Base-by-base conservation (phyloP, 2,329 filamentous ascomycete genomes). In the Rutstroemia sp. region DNA sequence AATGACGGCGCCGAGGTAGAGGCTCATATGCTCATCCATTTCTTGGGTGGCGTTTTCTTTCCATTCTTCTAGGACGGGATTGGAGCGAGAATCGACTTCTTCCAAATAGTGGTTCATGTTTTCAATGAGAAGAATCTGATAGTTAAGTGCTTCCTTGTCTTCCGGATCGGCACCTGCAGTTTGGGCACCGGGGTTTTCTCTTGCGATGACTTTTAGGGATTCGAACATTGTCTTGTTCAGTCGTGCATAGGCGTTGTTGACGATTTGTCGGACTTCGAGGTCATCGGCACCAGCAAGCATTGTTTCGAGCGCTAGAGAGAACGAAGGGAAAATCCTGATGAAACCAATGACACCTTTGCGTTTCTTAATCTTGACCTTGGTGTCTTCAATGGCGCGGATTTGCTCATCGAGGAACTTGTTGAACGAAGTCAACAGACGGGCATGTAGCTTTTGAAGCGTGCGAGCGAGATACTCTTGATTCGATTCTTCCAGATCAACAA, bases 51-150 rank as follows among this genome's bases (percentile, higher is more conserved):
- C 94, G 57, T 87, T 86, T 41, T 85, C 82, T 67, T 85, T 87
- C 89, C 92, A 96, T 63, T 89, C 84, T 59, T 89, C 84, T 4
- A 97, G 79, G 0, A 95, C 83, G 7, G 87, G 80, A 60, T 94
- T 83, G 39, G 81, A 79, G 18, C 83, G 80, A 16, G 86, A 75
- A 63, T 95, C 90, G 8, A 95, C 87, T 71, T 96, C 92, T 70
- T 97, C 92, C 10, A 94, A 77, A 73, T 95, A 97, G 72, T 96
- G 91, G 69, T 96, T 95, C 91, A 96, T 96, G 71, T 99, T 99
- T 72, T 99, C 92, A 64, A 99, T 97, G 54, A 97, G 79, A 37
- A 97, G 79, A 66, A 99, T 96, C 72, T 97, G 92, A 74, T 95
- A 96, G 74, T 97, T 97, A 59, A 99, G 81, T 5, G 91, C 90